A percentile compares a stretch with the other conserved stretches of the same genome.
Conservation (phyloP, 1,284 basidiomycete genomes). For the Heliocybe sulcata region DNA sequence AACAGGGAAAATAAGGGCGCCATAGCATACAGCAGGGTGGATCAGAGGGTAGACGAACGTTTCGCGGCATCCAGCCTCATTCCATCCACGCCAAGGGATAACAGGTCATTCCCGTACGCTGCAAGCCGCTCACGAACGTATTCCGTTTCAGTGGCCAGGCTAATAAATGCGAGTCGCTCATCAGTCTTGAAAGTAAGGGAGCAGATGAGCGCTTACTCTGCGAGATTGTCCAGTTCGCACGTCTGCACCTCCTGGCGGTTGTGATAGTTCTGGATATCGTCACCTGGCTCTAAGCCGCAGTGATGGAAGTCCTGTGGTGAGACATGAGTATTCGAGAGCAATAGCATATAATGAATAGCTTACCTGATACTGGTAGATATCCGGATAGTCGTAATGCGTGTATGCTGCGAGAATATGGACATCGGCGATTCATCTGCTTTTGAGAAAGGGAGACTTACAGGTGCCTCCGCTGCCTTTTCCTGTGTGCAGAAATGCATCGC, state of each 20-base stretch:
- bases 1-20: conserved; percentile 5
- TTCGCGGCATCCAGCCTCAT: conserved; percentile 25
- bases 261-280: conserved; percentile 20
- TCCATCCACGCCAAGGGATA: conserved; percentile 22
- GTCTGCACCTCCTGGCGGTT: conserved; percentile 22
- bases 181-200: not conserved
- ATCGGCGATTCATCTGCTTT: not conserved
- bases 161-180: not conserved
- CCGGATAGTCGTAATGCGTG: conserved; percentile 14
- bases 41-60: conserved; percentile 12
- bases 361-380: conserved; percentile 9
- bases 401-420: conserved; percentile 5
- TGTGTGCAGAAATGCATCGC: not conserved
- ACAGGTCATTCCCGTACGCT: conserved; percentile 19
- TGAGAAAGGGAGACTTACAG: not conserved
- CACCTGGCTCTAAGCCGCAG: conserved; percentile 17
- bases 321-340: not conserved
- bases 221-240: conserved; percentile 18
- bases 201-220: conserved; percentile 12
- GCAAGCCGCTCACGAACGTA: not conserved
- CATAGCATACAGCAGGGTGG: not conserved
- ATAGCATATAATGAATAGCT: not conserved
- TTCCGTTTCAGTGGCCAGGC: conserved; percentile 3
- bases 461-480: conserved; percentile 4
- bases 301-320: conserved; percentile 22